Conservation (phyloP, 2,329 filamentous ascomycete genomes). For the Fusarium compactum region DNA sequence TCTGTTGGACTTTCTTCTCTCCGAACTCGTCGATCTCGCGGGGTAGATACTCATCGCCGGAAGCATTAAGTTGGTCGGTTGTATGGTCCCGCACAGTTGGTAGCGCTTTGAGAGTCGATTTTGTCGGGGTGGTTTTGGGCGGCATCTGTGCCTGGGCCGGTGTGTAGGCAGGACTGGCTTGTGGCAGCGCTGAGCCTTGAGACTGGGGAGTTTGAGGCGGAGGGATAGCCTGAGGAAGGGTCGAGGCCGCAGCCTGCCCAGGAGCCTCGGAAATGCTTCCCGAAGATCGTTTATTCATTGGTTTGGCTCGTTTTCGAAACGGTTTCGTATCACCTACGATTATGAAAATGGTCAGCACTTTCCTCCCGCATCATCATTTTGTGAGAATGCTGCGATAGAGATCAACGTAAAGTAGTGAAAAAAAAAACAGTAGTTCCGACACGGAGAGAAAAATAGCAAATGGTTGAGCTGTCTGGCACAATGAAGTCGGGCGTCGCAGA, state of each 20-base stretch:
- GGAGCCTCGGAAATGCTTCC: constrained; percentile 68
- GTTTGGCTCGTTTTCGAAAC: constrained; percentile 68
- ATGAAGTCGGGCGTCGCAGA: constrained; percentile 44
- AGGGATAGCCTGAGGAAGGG: constrained; percentile 54
- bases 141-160: constrained; percentile 65
- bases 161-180: constrained; percentile 56
- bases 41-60: constrained; percentile 93
- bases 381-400: constrained; percentile 20
- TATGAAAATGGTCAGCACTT: constrained; percentile 48
- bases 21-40: constrained; percentile 93
- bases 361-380: background rate
- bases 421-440: constrained; percentile 36
- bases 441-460: constrained; percentile 20
- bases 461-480: constrained; percentile 28
- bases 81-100: constrained; percentile 97
- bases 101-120: constrained; percentile 89
- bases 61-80: constrained; percentile 89
- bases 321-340: constrained; percentile 62
- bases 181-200: constrained; percentile 61
- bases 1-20: constrained; percentile 90
- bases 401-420: constrained; percentile 52
- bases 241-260: constrained; percentile 63
- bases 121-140: constrained; percentile 83
- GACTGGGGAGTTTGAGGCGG: constrained; percentile 69
- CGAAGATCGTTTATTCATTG: constrained; percentile 69